Base-by-base conservation (phyloP, 805 yeast genomes). In the Candida maltosa region DNA sequence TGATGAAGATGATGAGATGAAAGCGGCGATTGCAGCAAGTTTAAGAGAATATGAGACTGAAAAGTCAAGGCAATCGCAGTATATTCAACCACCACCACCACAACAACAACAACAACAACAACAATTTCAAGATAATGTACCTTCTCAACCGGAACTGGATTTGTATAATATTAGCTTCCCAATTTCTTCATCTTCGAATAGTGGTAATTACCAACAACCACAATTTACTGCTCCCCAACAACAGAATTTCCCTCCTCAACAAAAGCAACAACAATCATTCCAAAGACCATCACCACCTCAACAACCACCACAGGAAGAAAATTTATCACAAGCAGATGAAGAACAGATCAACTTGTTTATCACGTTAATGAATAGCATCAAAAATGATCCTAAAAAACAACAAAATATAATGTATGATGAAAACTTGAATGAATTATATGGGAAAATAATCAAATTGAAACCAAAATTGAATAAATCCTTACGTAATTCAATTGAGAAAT, bases 11-110 rank as follows among this genome's bases (percentile, higher is more conserved):
- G 91, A 83, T 25, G 96, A 87, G 24, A 75, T 91, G 79, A 85
- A 80, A 54, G 95, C 93, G 1, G 98, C 97, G 0, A 91, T 93
- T 39, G 95, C 84, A 11, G 96, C 96, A 1, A 87, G 96, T 57
- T 68, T 93, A 42, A 72, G 71, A 35, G 97, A 89, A 39, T 70
- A 83, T 53, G 76, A 83, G 44, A 49, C 44, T 6, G 56, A 61
- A 39, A 20, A 32, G 20, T 11, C 16, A 11, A 21, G 29, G 8
- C 41, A 34, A 35, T 27, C 38, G 20, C 36, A 32, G 31, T 19
- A 12, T 7, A 29, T 15, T 12, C 40, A 27, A n/a, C 44, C 37
- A 14, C 38, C 37, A n/a, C 38, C 32, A 23, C 44, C 38, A 32
- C 44, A 39, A 23, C 28, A 43, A 29, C 34, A 16, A 21, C 34